phyloP scores from a whole-genome alignment of 2,329 filamentous ascomycete genomes.

The Periconia sp. region DNA sequence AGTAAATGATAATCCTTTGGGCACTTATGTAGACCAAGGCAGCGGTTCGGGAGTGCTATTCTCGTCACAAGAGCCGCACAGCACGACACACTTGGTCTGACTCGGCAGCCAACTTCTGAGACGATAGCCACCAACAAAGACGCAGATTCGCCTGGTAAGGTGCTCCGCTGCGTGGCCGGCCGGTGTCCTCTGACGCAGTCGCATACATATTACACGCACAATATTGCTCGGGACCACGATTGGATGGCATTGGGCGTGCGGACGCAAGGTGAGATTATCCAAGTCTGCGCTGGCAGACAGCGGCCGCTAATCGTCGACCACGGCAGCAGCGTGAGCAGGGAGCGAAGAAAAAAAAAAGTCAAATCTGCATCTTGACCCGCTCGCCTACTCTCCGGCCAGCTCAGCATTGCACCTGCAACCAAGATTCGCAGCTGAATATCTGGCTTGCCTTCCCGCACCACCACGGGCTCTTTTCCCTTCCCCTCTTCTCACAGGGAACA shows the following conservation, averaged over 20 bases:
- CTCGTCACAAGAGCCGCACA: constrained; percentile 8
- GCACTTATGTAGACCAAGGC: too few species aligned
- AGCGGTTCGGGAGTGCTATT: neutral
- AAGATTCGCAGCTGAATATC: constrained; percentile 37
- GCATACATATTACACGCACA: constrained; percentile 32
- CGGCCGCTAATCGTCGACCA: constrained; percentile 40
- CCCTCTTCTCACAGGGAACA: constrained; percentile 36
- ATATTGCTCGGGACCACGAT: constrained; percentile 36
- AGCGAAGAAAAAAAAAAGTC: constrained; percentile 18
- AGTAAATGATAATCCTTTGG: too few species aligned
- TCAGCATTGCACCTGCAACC: constrained; percentile 39
- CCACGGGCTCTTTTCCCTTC: constrained; percentile 16
- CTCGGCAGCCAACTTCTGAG: too few species aligned
- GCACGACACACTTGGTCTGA: too few species aligned
- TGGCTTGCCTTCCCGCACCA: constrained; percentile 24
- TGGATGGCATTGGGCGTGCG: constrained; percentile 27
- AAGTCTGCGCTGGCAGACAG: constrained; percentile 31
- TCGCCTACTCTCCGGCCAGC: constrained; percentile 17
- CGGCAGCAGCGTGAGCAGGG: constrained; percentile 34
- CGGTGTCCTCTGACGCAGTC: constrained; percentile 18
- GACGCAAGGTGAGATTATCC: constrained; percentile 42
- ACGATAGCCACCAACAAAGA: too few species aligned
- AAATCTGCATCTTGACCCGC: constrained; percentile 37
- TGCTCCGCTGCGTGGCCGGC: constrained; percentile 13
- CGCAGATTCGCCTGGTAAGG: constrained; percentile 3